Evolutionary conservation across 352 stramenopile genomes (phyloP).

Genomic region (Globisporangium emineosum): DNA sequence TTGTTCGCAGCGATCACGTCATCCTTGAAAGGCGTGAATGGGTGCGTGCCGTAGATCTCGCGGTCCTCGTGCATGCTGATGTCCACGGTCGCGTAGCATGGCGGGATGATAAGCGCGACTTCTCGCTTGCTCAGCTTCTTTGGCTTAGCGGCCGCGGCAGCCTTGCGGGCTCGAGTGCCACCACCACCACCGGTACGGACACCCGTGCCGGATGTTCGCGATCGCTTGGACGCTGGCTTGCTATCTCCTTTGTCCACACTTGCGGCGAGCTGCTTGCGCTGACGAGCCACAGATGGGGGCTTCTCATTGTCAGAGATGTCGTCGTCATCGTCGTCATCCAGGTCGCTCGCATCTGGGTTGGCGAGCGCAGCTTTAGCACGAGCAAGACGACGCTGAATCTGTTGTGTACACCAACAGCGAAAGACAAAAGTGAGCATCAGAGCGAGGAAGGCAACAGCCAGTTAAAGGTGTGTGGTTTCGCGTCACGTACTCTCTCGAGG

Average conservation of each 20-base stretch:
- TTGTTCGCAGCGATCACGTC: constrained; percentile 54
- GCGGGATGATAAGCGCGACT: constrained; percentile 41
- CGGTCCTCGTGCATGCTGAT: constrained; percentile 48
- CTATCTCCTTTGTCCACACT: neutral
- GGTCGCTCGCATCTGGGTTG: neutral
- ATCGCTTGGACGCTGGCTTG: neutral
- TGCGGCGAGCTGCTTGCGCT: constrained; percentile 5
- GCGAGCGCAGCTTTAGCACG: constrained; percentile 4
- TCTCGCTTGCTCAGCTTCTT: constrained; percentile 30
- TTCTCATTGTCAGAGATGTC: constrained; percentile 8
- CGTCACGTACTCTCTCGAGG: constrained; percentile 34
- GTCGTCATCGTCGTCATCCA: neutral
- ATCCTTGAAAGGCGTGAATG: constrained; percentile 30
- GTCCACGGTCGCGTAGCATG: constrained; percentile 42
- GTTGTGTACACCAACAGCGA: neutral
- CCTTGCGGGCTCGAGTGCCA: neutral
- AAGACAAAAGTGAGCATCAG: neutral
- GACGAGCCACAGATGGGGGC: neutral
- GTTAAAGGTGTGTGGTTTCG: neutral
- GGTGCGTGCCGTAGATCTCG: constrained; percentile 48
- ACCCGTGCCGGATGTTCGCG: neutral
- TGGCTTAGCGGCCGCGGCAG: neutral
- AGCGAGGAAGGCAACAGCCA: too few relatives aligned
- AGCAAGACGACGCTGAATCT: constrained; percentile 6
- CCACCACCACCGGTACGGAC: neutral